Evolutionary conservation across 768 basidiomycete species (phyloP), one percentile per base, ranked within the genome.

Genomic region (Lactifluus piperatus): DNA sequence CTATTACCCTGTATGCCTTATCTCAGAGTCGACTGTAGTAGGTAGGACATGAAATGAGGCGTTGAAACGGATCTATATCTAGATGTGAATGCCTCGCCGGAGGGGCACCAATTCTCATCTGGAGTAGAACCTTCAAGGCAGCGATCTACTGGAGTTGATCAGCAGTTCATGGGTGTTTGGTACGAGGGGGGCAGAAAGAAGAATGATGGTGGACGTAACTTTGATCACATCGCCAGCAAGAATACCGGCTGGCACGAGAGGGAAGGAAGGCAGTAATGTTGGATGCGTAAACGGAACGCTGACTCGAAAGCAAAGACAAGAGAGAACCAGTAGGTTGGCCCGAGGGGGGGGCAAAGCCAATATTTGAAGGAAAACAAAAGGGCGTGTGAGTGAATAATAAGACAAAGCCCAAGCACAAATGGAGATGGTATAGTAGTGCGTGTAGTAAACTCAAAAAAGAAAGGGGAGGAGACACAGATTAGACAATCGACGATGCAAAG

Each of bases 91-190:
- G 20, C 53, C 53, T 60, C 43, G 18, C 59, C 54, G n/a, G 18
- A 55, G 32, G 26, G 54, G 59, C 29, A n/a, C 16, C 34, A 51
- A 7, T 10, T 29, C 13, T 27, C 30, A 44, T 30, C 32, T 24
- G 27, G 54, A n/a, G 48, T 50, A 41, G 48, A 51, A 50, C 29
- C 51, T 49, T 50, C 43, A 56, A 30, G 34, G 54, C 11, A n/a
- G 44, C 59, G 59, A 60, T 56, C 54, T 34, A 29, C 32, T 52
- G 60, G 54, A 51, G 43, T n/a, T 56, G 59, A 60, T 60, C 59
- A 56, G 43, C 26, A 20, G 36, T 34, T 51, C 41, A 27, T 41
- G 24, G 26, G 53, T 60, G 58, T n/a, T 46, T 49, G 53, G 49
- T 47, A 22, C 27, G 24, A 47, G 20, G 45, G 51, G 39, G 36